Base-by-base conservation (phyloP, 1,284 basidiomycete species). In the Malassezia sympodialis region DNA sequence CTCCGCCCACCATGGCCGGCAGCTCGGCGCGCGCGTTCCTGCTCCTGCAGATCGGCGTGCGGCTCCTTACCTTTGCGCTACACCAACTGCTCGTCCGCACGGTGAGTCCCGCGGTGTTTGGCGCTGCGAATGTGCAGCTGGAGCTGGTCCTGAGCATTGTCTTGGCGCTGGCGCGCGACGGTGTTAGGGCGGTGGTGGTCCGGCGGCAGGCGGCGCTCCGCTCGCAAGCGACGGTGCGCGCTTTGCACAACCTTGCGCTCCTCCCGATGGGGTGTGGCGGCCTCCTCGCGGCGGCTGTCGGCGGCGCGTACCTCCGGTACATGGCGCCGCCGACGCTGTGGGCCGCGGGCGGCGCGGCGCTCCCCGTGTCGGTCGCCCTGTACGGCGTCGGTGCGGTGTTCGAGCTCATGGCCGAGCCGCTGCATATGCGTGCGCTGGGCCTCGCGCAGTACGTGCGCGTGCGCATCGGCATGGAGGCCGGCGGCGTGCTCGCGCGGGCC, bases 151-250 rank as follows among this genome's bases (percentile, higher is more conserved):
- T 88, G 32, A 87, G 85, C 59, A 90, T 89, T 12, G 87, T 94
- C 65, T 80, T 98, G 34, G 94, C 96, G 72, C 80, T 96, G 7
- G 85, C 86, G 27, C 80, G 93, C 10, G 94, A 98, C 75, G 91
- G 90, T 4, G 82, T 96, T 1, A 59, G 66, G 0, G 62, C 60
- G 5, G 58, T 61, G 11, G 56, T 66, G 21, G 56, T 65, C 24
- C 66, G 66, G 11, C 27, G 17, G 19, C 34, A 58, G 40, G 45
- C 43, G 24, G 24, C 35, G 23, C 14, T 12, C n/a, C 6, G 46
- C 4, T 2, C 17, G 15, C 15, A 12, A 21, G 34, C 32, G 12
- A 11, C 23, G 24, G 30, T 54, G 35, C 37, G 19, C 1, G 39
- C 52, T 1, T 30, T 62, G 8, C 69, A 70, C 62, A 73, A 74